Evolutionary conservation across 2,329 filamentous ascomycete genomes (phyloP), one percentile per base, ranked within the genome.

Genomic region (Cercospora nicotianae): DNA sequence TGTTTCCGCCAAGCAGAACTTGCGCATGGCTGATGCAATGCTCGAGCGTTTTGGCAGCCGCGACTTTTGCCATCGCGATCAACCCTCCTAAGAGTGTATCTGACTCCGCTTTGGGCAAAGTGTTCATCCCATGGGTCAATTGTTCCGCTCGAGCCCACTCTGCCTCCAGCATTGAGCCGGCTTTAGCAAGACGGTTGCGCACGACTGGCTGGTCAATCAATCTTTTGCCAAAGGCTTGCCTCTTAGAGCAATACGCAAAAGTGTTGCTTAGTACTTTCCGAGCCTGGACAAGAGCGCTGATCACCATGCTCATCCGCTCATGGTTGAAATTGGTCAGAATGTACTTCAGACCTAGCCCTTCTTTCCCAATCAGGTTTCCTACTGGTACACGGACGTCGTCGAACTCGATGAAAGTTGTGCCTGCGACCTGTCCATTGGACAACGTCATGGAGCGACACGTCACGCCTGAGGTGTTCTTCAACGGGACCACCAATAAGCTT

Each of bases 11-110:
- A 30, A 31, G 53, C 53, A 58, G 10, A 16, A 58, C 26, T 33
- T 58, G 53, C n/a, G 53, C 53, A 18, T 58, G 53, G 53, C 53
- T 58, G 53, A 33, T 20, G 28, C 53, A 58, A n/a, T 30, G 51
- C 26, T 58, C 53, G 13, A 58, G 30, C 26, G 53, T 58, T 33
- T 58, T 58, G 9, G 53, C 53, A 58, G 53, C 26, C 10, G 26
- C 53, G 16, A 58, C 53, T 33, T 58, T 58, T 6, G 53, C 53
- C 53, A 58, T 58, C 16, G 53, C 53, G 7, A 30, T 30, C 28
- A 26, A 33, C 12, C 53, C 53, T 33, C 53, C 13, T 30, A 33
- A 16, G 4, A 33, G 6, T n/a, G 13, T n/a, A 5, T 33, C 30
- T 5, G 26, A 30, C 53, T 58, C 26, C 30, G 26, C 16, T 31